Percentiles rank a stretch among this genome's conserved stretches.
These are phyloP conservation scores for Priceomyces castillae DNA, from an alignment of 805 yeast species.

Conservation along the genomic window DNA sequence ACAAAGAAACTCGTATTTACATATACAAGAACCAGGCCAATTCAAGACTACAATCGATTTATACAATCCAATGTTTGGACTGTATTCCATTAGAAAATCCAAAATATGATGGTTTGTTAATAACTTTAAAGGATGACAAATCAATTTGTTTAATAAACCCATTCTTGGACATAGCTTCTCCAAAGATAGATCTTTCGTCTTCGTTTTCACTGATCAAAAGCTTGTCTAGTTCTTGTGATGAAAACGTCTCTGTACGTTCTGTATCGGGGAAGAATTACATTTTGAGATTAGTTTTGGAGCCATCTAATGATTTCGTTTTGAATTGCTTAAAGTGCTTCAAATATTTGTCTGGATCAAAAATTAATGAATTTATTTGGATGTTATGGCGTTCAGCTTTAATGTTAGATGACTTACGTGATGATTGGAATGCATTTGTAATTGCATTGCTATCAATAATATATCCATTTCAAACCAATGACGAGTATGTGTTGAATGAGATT, in stretches of 20 bases:
- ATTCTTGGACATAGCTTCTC: conserved; percentile 48
- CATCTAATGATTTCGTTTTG: conserved; percentile 42
- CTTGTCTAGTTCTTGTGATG: conserved; percentile 29
- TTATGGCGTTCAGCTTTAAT: conserved; percentile 59
- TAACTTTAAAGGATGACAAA: conserved; percentile 36
- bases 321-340: conserved; percentile 50
- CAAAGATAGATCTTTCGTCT: conserved; percentile 18
- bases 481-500: conserved; percentile 21
- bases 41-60: conserved; percentile 33
- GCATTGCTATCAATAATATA: conserved; percentile 49
- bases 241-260: conserved; percentile 24
- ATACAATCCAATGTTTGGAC: conserved; percentile 31
- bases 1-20: conserved; percentile 47
- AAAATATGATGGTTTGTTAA: conserved; percentile 43
- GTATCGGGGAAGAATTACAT: conserved; percentile 20
- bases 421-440: conserved; percentile 59
- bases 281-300: conserved; percentile 40
- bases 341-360: conserved; percentile 55
- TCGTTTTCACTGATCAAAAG: conserved; percentile 17
- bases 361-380: conserved; percentile 57
- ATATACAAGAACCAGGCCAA: conserved; percentile 40
- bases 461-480: conserved; percentile 38
- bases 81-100: conserved; percentile 36
- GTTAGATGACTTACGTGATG: conserved; percentile 40
- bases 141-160: conserved; percentile 52